phyloP scores from a whole-genome alignment of 177 flowering plant genomes.

The Tripterygium wilfordii region DNA sequence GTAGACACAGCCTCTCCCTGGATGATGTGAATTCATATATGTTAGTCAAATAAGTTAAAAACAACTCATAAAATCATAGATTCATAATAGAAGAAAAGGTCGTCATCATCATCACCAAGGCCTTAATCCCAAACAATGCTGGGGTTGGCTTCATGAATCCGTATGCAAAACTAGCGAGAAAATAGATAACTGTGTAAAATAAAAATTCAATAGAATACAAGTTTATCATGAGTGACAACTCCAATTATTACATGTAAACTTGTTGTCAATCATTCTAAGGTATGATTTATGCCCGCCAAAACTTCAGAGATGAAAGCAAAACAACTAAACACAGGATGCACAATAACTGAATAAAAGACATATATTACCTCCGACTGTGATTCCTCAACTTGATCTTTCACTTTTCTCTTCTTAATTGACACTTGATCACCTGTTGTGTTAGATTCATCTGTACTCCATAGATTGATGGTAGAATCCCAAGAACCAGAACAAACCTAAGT shows the following conservation, averaged over 20 bases:
- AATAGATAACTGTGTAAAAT: not conserved
- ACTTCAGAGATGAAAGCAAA: not conserved
- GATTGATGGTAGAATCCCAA: constrained; percentile 80
- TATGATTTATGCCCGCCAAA: not conserved
- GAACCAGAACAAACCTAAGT: constrained; percentile 87
- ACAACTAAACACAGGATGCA: not conserved
- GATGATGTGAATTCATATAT: too few species aligned
- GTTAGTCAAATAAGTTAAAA: too few species aligned
- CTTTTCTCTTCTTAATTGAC: constrained; percentile 76
- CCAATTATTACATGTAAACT: too few species aligned
- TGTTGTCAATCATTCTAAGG: too few species aligned
- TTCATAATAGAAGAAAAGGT: too few species aligned
- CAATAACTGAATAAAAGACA: not conserved
- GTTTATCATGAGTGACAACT: not conserved
- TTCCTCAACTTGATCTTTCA: constrained; percentile 34
- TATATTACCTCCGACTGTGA: constrained; percentile 63
- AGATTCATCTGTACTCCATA: constrained; percentile 60
- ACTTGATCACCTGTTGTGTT: constrained; percentile 45
- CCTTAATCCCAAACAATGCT: too few species aligned
- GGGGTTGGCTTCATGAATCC: too few species aligned
- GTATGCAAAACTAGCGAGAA: too few species aligned
- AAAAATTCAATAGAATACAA: not conserved
- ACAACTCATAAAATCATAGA: too few species aligned
- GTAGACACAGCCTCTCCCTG: constrained; percentile 77
- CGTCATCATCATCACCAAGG: too few species aligned